Base-by-base conservation (phyloP, 345 rosid species). In the Salix caprea region DNA sequence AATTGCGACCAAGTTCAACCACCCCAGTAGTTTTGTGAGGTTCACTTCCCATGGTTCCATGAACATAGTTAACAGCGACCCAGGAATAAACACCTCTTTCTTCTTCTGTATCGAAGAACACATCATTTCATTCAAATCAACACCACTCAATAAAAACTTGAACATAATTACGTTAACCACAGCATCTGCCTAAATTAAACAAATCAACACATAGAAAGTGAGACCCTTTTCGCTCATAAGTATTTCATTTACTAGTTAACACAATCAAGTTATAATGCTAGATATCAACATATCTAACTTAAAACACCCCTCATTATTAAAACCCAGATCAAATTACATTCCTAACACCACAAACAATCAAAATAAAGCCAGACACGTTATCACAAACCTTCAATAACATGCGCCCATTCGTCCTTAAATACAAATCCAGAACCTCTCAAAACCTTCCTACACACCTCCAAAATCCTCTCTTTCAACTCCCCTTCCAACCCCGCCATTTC, bases 351-450 rank as follows among this genome's bases (percentile, higher is more conserved):
- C 30, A 44, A 42, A 37, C 23, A n/a, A 36, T 1, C 24, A 75
- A 30, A 32, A 24, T n/a, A n/a, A 24, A 67, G 58, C 15, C 58
- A 52, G 50, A 26, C 23, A 48, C 23, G 2, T 56, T 19, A 42
- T 7, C 40, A 68, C 74, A 54, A 34, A 77, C 89, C 89, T 82
- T 74, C n/a, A 76, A 82, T 34, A 68, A 81, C n/a, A 1, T 65
- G 79, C 11, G 84, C 85, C 89, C 89, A 87, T 21, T 83, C 84
- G 37, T 87, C 84, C 83, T 76, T 87, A 50, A 87, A 87, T 15
- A 65, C 52, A 36, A 87, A 84, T 28, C 82, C 84, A 21, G 89
- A 87, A 26, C 42, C 74, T 74, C 89, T 79, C 77, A 87, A 62
- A 62, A 83, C 81, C 40, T 60, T 48, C 15, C 87, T 73, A 58